These are phyloP conservation scores for Colletotrichum eleusines DNA, from an alignment of 2,329 filamentous ascomycete genomes.

Conservation along the genomic window DNA sequence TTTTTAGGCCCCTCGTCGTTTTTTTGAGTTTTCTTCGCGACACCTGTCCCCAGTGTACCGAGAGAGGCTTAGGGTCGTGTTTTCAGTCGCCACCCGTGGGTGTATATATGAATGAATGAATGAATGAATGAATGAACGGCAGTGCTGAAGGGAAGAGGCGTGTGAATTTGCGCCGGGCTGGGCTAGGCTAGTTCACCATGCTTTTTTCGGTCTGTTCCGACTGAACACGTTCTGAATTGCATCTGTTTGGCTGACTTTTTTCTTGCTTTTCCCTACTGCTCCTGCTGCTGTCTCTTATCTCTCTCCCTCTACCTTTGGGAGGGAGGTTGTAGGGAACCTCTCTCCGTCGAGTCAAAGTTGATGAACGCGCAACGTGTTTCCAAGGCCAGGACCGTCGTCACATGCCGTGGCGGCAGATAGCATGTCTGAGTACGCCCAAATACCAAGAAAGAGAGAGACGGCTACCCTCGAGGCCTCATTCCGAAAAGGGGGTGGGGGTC, in stretches of 20 bases:
- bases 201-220: not conserved
- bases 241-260: not conserved
- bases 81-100: not conserved
- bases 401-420: constrained; percentile 11
- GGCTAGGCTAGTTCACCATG: not conserved
- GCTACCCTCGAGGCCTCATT: not conserved
- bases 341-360: constrained; percentile 19
- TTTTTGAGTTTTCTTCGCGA: not conserved
- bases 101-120: not conserved
- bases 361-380: constrained; percentile 24
- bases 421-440: not conserved
- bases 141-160: not conserved
- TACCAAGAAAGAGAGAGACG: constrained; percentile 3
- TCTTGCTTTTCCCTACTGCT: not conserved
- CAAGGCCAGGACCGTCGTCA: constrained; percentile 16
- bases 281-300: not conserved
- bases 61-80: not conserved
- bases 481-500: constrained; percentile 1
- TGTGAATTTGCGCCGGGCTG: too few species aligned
- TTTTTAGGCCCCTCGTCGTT: not conserved
- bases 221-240: not conserved
- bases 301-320: not conserved
- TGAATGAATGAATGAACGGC: not conserved
- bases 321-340: not conserved
- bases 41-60: not conserved